Conservation (phyloP, 768 basidiomycete species). For the Albatrellus ellisii region DNA sequence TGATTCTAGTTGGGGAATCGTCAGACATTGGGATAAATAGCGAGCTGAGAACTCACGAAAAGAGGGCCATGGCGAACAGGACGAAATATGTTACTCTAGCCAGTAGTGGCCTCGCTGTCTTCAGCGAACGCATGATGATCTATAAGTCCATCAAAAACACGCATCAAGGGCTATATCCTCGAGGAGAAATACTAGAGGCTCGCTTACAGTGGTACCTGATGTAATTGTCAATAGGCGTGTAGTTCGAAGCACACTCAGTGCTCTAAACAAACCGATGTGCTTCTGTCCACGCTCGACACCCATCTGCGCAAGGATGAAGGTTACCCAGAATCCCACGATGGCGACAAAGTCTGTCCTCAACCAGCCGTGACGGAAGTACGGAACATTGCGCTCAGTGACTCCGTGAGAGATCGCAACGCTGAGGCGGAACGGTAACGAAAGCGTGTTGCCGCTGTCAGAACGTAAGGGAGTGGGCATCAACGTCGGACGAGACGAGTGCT, state of each 20-base stretch:
- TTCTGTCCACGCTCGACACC: conserved; percentile 52
- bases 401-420: conserved; percentile 41
- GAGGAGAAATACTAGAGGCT: no score
- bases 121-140: conserved; percentile 88
- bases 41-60: conserved; percentile 62
- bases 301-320: conserved; percentile 54
- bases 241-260: conserved; percentile 74
- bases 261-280: conserved; percentile 83
- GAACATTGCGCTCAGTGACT: conserved; percentile 55
- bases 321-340: conserved; percentile 77
- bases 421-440: conserved; percentile 46
- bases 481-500: conserved; percentile 30
- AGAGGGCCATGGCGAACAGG: conserved; percentile 76
- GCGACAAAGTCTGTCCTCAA: conserved; percentile 82
- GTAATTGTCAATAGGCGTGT: conserved; percentile 79
- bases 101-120: conserved; percentile 81
- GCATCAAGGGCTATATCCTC: background rate
- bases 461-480: conserved; percentile 37
- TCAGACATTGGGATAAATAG: background rate
- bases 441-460: conserved; percentile 29
- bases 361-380: conserved; percentile 91
- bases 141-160: conserved; percentile 14
- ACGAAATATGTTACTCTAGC: conserved; percentile 87
- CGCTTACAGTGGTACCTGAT: conserved; percentile 76
- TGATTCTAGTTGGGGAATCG: conserved; percentile 38